These are phyloP conservation scores for Letharia lupina DNA, from an alignment of 495 filamentous ascomycete genomes.

Conservation along the genomic window DNA sequence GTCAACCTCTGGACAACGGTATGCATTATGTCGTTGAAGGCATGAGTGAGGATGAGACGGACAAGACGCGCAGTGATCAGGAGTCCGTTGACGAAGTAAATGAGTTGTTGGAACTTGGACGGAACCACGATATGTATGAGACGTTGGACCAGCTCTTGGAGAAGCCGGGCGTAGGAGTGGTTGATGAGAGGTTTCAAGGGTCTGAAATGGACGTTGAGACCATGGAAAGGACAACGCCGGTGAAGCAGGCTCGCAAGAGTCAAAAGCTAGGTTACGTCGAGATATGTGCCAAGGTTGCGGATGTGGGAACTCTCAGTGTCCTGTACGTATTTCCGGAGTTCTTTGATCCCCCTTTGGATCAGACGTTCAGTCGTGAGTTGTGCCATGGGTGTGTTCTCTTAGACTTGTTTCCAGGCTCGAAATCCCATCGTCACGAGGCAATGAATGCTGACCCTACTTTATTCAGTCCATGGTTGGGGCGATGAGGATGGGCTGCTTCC, in stretches of 20 bases:
- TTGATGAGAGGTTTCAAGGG: neutral
- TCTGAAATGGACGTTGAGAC: neutral
- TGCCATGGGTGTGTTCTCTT: too few species aligned
- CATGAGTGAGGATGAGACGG: constrained; percentile 11
- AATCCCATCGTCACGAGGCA: too few species aligned
- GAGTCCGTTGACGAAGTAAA: constrained; percentile 8
- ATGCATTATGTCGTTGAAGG: constrained; percentile 1
- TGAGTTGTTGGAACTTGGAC: constrained; percentile 2
- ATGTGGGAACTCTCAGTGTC: constrained; percentile 1
- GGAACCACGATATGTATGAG: constrained; percentile 2
- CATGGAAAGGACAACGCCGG: neutral
- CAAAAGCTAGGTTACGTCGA: neutral
- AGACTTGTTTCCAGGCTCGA: too few species aligned
- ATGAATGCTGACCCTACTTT: too few species aligned
- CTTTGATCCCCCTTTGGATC: too few species aligned
- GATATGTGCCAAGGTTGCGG: constrained; percentile 6
- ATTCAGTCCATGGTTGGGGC: neutral
- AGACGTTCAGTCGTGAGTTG: too few species aligned
- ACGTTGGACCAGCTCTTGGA: constrained; percentile 1
- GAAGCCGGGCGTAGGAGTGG: neutral
- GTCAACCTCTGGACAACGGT: neutral
- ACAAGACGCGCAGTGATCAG: neutral
- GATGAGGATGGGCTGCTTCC: neutral
- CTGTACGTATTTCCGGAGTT: neutral
- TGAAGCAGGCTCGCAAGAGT: neutral